Evolutionary conservation across 306 rosid genomes (phyloP), one percentile per base, ranked within the genome.

Genomic region (Pterocarpus macrocarpus): DNA sequence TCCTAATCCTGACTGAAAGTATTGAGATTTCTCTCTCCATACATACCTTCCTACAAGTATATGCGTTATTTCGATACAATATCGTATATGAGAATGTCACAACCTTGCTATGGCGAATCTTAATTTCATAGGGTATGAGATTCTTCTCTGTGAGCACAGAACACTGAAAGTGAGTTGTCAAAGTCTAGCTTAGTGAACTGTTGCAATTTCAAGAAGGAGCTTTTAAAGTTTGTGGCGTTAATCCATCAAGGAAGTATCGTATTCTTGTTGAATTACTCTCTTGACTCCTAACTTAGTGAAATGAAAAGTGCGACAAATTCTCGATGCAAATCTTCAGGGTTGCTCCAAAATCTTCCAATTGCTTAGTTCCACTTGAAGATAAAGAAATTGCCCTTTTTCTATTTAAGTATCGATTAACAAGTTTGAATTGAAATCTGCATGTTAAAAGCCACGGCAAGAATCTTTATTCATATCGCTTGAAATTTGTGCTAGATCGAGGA

Each of bases 251-350:
- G 15, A 9, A 77, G 87, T 28, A 83, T 77, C 79, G 32, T 41
- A 69, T 82, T 84, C 86, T 69, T 15, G 79, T 53, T 36, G 49
- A 64, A 76, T 75, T 63, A 10, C 55, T 16, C 33, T 22, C 14
- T 14, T 57, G 32, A 64, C 4, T 7, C 16, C 17, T 35, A 34
- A 50, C 55, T 64, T 52, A 11, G 8, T 3, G 65, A 65, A 77
- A 64, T 64, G 53, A 64, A 85, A 74, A 71, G 69, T 45, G 53
- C 62, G 47, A 58, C 65, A 32, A 63, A 78, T 64, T 85, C 47
- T 47, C 7, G 43, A 77, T 83, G 80, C 87, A 62, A 38, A 82
- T 71, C 82, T 85, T 22, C 34, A 6, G 41, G 83, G 52, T 3
- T 56, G 58, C 47, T 74, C 16, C 30, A 16, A 53, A 63, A 71